Conservation (phyloP, 345 rosid genomes). For the Arabidopsis arenosa region DNA sequence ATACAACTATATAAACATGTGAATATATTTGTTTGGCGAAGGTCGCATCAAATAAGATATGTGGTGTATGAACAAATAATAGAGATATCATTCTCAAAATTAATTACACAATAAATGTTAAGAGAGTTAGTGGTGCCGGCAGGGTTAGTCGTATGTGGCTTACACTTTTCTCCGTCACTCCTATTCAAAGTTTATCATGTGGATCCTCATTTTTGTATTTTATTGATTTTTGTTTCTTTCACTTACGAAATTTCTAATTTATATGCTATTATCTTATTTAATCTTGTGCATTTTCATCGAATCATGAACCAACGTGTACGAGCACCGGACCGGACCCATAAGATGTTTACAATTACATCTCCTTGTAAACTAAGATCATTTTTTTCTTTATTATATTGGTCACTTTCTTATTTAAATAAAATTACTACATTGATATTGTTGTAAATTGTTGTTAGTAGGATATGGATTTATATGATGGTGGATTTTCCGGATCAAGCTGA, state of each 20-base stretch:
- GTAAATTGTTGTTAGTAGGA: background rate
- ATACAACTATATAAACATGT: background rate
- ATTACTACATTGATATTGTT: background rate
- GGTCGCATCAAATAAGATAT: constrained; percentile 24
- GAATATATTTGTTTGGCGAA: constrained; percentile 27
- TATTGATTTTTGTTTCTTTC: background rate
- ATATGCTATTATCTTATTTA: background rate
- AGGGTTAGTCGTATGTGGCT: constrained; percentile 30
- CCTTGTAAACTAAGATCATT: background rate
- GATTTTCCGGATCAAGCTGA: background rate
- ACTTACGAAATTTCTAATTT: background rate
- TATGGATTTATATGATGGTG: background rate
- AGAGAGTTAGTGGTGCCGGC: constrained; percentile 39
- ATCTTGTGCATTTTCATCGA: constrained; percentile 3
- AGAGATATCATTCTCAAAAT: constrained; percentile 40
- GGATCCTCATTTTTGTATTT: constrained; percentile 20
- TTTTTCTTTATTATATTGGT: constrained; percentile 6
- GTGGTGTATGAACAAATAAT: constrained; percentile 26
- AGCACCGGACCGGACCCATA: constrained; percentile 11
- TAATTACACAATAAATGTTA: constrained; percentile 38
- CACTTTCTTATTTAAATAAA: background rate
- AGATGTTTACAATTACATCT: constrained; percentile 21
- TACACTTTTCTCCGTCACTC: constrained; percentile 38
- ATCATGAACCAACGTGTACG: constrained; percentile 31
- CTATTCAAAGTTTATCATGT: background rate